These are phyloP conservation scores for Phytophthora crassamura DNA, from an alignment of 352 stramenopile species.

Conservation along the genomic window DNA sequence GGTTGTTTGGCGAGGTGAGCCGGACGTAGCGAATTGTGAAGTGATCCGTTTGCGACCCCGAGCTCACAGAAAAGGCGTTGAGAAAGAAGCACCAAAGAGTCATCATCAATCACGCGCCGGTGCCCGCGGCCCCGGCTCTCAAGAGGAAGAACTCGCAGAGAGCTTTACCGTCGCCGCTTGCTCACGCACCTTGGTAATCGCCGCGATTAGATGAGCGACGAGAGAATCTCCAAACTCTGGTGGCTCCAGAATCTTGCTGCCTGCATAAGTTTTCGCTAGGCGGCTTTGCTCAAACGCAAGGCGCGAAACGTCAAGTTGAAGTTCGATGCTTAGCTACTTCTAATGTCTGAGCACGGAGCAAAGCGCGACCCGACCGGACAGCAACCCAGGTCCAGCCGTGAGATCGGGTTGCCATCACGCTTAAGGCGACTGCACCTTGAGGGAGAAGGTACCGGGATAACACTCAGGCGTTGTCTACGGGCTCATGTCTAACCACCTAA, in stretches of 20 bases:
- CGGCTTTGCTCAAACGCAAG: no score
- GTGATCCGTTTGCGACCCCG: conserved; percentile 6
- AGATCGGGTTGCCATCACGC: no score
- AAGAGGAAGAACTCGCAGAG: background rate
- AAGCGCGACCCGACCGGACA: no score
- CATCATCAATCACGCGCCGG: conserved; percentile 16
- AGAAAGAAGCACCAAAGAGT: conserved; percentile 8
- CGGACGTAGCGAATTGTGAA: conserved; percentile 23
- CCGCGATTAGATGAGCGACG: conserved; percentile 20
- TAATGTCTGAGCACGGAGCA: no score
- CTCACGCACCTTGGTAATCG: conserved; percentile 8
- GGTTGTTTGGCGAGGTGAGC: conserved; percentile 4
- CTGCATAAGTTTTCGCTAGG: background rate
- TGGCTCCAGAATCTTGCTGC: background rate
- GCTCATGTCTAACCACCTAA: no score
- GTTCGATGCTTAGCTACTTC: no score
- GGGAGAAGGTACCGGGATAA: no score
- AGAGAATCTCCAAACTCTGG: conserved; percentile 9
- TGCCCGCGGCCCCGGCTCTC: conserved; percentile 23
- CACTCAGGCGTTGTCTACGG: no score
- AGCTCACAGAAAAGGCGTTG: background rate
- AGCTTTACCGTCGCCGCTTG: background rate
- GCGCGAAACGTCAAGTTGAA: no score
- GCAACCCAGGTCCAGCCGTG: no score
- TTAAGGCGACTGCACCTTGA: no score